Percentiles rank a stretch among this genome's conserved stretches.
phyloP scores from a whole-genome alignment of 345 rosid genomes.

The Hevea brasiliensis region DNA sequence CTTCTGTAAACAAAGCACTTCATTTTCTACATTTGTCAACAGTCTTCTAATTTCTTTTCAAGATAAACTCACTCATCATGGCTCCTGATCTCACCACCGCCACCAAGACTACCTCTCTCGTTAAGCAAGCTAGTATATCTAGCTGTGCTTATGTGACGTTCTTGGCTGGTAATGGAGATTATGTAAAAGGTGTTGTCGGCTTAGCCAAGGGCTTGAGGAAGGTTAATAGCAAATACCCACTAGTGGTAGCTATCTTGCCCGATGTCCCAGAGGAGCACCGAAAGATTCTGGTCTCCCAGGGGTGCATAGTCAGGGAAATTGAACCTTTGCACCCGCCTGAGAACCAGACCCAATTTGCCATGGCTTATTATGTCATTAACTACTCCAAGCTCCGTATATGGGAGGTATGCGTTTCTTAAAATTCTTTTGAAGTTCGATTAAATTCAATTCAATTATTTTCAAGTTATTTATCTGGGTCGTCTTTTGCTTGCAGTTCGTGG shows the following conservation, averaged over 20 bases:
- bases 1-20: background rate
- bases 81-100: conserved; percentile 6
- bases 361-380: conserved; percentile 18
- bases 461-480: background rate
- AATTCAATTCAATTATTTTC: background rate
- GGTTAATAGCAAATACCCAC: conserved; percentile 15
- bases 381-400: conserved; percentile 21
- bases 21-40: no score
- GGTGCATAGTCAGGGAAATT: conserved; percentile 19
- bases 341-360: conserved; percentile 21
- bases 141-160: conserved; percentile 23
- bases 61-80: background rate
- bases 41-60: background rate
- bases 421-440: background rate
- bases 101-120: background rate
- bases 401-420: background rate
- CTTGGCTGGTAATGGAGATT: conserved; percentile 27
- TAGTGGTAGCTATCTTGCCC: conserved; percentile 24
- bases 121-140: conserved; percentile 7
- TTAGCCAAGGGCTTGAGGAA: conserved; percentile 26
- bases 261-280: conserved; percentile 29
- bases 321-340: conserved; percentile 18
- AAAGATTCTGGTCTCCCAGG: conserved; percentile 10
- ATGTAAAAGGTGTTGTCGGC: conserved; percentile 18
- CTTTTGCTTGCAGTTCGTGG: conserved; percentile 10